Conservation (phyloP, 768 basidiomycete genomes). For the Boletus fagicola region DNA sequence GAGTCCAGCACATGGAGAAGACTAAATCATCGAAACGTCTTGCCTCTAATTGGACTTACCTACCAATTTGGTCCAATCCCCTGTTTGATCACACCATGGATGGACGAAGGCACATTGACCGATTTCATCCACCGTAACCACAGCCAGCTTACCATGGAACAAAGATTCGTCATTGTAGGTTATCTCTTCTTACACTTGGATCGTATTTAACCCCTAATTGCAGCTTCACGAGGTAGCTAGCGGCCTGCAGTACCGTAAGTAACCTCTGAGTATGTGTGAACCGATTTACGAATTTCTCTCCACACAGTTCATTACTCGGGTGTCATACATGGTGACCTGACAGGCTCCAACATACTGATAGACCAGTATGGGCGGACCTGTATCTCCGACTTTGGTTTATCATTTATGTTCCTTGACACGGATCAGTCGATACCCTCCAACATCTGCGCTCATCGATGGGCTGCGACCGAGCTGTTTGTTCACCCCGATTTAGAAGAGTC, state of each 20-base stretch:
- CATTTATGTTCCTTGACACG: neutral
- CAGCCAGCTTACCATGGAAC: neutral
- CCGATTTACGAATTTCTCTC: neutral
- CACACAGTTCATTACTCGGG: conserved; percentile 7
- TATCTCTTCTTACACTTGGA: neutral
- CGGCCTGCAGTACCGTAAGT: conserved; percentile 13
- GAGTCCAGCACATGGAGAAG: conserved; percentile 4
- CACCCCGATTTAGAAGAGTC: conserved; percentile 8
- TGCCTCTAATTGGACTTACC: conserved; percentile 16
- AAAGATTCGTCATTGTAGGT: conserved; percentile 3
- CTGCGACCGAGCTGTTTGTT: conserved; percentile 11
- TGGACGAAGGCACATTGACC: conserved; percentile 11
- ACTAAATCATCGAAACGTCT: conserved; percentile 9
- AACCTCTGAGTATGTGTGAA: neutral
- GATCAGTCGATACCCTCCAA: conserved; percentile 5
- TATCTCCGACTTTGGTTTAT: conserved; percentile 18
- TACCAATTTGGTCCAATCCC: conserved; percentile 9
- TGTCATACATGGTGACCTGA: conserved; percentile 17
- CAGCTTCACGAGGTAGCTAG: conserved; percentile 14
- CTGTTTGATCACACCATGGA: conserved; percentile 14
- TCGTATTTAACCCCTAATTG: neutral
- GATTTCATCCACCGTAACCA: conserved; percentile 8
- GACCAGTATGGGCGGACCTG: conserved; percentile 3
- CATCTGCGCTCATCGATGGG: conserved; percentile 12
- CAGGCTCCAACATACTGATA: conserved; percentile 14